Evolutionary conservation across 2,329 filamentous ascomycete species (phyloP).

Genomic region (Ascochyta fabae): DNA sequence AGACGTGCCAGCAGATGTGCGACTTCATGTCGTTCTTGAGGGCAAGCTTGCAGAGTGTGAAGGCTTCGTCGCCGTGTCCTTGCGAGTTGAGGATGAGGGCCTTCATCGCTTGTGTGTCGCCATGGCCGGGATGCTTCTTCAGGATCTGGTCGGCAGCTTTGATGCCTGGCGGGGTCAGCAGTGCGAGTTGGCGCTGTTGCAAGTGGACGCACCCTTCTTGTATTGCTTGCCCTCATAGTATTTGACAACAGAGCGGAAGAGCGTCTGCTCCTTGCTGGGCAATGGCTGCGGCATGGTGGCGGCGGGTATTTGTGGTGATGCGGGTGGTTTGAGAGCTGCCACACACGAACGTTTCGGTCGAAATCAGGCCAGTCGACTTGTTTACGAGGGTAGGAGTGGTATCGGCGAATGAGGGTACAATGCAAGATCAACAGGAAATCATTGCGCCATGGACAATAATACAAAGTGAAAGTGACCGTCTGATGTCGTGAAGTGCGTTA

Average conservation of each 20-base stretch:
- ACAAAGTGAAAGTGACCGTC: slow-evolving; percentile 13
- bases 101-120: slow-evolving; percentile 99
- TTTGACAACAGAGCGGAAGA: slow-evolving; percentile 94
- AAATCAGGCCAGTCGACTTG: slow-evolving; percentile 12
- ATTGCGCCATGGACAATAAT: slow-evolving; percentile 7
- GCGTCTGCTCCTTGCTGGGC: slow-evolving; percentile 85
- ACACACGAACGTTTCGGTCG: slow-evolving; percentile 21
- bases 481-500: slow-evolving; percentile 22
- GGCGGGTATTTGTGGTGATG: slow-evolving; percentile 13
- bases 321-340: slow-evolving; percentile 16
- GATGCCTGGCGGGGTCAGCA: slow-evolving; percentile 65
- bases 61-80: slow-evolving; percentile 92
- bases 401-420: neutral
- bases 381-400: neutral
- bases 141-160: slow-evolving; percentile 97
- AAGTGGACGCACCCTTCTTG: slow-evolving; percentile 70
- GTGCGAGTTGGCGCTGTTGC: slow-evolving; percentile 12
- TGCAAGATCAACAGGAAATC: slow-evolving; percentile 12
- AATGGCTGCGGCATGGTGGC: slow-evolving; percentile 73
- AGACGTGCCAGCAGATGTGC: slow-evolving; percentile 99
- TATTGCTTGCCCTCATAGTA: slow-evolving; percentile 99
- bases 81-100: slow-evolving; percentile 93
- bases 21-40: slow-evolving; percentile 98
- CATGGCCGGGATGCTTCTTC: slow-evolving; percentile 92
- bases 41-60: slow-evolving; percentile 88